A percentile compares a stretch with the other conserved stretches of the same genome.
Conservation (phyloP, 768 basidiomycete genomes). For the Collybia mongolica region DNA sequence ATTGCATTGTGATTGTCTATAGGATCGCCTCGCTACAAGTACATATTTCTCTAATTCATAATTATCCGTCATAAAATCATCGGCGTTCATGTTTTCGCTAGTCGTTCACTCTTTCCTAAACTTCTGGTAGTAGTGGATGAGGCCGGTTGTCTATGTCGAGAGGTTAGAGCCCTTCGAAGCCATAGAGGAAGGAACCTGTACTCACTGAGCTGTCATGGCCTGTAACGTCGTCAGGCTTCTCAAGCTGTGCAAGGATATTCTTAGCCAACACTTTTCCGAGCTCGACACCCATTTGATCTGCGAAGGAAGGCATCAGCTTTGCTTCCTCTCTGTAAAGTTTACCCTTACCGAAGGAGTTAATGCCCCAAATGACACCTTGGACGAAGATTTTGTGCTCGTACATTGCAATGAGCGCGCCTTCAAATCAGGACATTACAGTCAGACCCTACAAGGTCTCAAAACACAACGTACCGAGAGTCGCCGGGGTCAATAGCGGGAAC, state of each 20-base stretch:
- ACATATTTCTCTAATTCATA: no score
- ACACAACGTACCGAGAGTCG: constrained; percentile 66
- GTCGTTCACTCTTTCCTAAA: constrained; percentile 64
- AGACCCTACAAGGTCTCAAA: neutral
- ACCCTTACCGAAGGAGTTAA: constrained; percentile 90
- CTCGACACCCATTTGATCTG: constrained; percentile 99
- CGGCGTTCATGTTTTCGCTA: neutral
- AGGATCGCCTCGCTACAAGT: no score
- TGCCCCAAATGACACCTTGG: constrained; percentile 96
- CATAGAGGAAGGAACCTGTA: constrained; percentile 18
- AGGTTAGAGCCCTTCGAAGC: neutral
- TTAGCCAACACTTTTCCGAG: constrained; percentile 97
- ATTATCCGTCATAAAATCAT: no score
- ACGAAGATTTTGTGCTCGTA: constrained; percentile 99
- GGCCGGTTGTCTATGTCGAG: constrained; percentile 76
- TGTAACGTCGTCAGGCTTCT: constrained; percentile 71
- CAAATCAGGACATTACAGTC: neutral
- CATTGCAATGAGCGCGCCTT: constrained; percentile 78
- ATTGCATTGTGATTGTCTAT: no score
- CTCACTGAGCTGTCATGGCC: constrained; percentile 86
- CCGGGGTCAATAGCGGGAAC: constrained; percentile 91
- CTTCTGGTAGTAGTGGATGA: constrained; percentile 97
- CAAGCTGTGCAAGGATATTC: constrained; percentile 89
- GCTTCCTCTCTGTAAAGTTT: neutral
- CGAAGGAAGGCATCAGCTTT: neutral